A percentile compares a stretch with the other conserved stretches of the same genome.
phyloP scores from a whole-genome alignment of 768 basidiomycete genomes.

The Lactifluus hygrophoroides region DNA sequence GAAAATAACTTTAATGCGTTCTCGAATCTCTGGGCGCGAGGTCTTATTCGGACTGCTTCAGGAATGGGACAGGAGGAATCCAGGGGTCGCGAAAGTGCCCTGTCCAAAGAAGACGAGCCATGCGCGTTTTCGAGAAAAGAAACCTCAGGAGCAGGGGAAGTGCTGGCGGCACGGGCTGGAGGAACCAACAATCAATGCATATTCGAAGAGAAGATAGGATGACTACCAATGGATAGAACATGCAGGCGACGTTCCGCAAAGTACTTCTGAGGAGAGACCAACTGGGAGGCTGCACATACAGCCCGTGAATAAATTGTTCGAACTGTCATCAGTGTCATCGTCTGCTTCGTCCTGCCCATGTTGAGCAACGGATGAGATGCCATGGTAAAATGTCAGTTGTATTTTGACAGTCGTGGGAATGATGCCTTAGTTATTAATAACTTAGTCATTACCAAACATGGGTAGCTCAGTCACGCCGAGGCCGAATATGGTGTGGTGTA shows the following conservation, averaged over 20 bases:
- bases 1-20: constrained; percentile 6
- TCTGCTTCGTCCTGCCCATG: background rate
- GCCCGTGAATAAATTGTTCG: background rate
- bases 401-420: background rate
- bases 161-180: background rate
- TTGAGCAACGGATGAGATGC: background rate
- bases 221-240: background rate
- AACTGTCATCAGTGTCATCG: background rate
- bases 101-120: background rate
- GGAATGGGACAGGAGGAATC: background rate
- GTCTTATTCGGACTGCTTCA: background rate
- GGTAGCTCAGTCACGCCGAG: background rate
- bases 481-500: too few species aligned
- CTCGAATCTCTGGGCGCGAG: constrained; percentile 11
- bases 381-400: background rate
- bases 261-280: background rate
- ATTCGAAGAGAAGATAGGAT: background rate
- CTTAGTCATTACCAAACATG: background rate
- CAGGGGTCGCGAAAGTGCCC: background rate
- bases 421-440: background rate
- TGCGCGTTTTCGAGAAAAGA: background rate
- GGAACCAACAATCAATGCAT: background rate
- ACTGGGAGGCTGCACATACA: background rate
- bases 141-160: background rate
- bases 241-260: background rate